A percentile compares a stretch with the other conserved stretches of the same genome.
phyloP scores from a whole-genome alignment of 2,329 filamentous ascomycete genomes.

The Dactylellina drechsleri region DNA sequence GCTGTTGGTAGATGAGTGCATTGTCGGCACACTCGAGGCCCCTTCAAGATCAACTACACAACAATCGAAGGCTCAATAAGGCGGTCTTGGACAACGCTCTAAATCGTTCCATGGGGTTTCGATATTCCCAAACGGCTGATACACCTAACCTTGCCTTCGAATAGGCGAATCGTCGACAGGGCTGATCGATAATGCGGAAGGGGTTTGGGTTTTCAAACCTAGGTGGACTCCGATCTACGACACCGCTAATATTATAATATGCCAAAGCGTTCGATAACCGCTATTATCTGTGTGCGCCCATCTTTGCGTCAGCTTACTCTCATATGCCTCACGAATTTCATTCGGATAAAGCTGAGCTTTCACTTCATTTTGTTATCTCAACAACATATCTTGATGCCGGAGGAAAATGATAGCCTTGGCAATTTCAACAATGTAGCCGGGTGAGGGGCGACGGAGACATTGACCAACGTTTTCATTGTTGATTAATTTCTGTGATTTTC shows the following conservation, averaged over 20 bases:
- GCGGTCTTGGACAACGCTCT: slow-evolving; percentile 24
- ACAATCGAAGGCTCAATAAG: slow-evolving; percentile 15
- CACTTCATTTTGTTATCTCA: slow-evolving; percentile 12
- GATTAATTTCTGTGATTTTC: slow-evolving; percentile 4
- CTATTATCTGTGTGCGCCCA: slow-evolving; percentile 8
- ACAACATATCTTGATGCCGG: slow-evolving; percentile 17
- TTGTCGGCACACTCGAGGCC: slow-evolving; percentile 1
- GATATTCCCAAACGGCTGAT: slow-evolving; percentile 27
- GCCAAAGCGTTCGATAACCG: slow-evolving; percentile 38
- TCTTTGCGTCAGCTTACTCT: slow-evolving; percentile 51
- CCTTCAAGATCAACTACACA: not conserved
- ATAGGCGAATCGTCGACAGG: slow-evolving; percentile 15
- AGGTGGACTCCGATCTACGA: slow-evolving; percentile 15
- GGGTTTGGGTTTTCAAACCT: slow-evolving; percentile 23
- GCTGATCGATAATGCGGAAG: slow-evolving; percentile 41
- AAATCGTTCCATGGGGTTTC: slow-evolving; percentile 35
- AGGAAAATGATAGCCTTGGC: slow-evolving; percentile 18
- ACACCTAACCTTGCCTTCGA: slow-evolving; percentile 1
- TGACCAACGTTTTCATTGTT: slow-evolving; percentile 15
- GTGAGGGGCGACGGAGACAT: slow-evolving; percentile 39
- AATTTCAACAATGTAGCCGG: slow-evolving; percentile 14
- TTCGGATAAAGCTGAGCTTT: slow-evolving; percentile 11
- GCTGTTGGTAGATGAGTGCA: slow-evolving; percentile 17
- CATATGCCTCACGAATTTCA: slow-evolving; percentile 49
- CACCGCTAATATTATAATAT: slow-evolving; percentile 22